Percentiles rank a stretch among this genome's conserved stretches.
These are phyloP conservation scores for Capsaspora owczarzaki DNA, from an alignment of 78 protist species.

Conservation along the genomic window DNA sequence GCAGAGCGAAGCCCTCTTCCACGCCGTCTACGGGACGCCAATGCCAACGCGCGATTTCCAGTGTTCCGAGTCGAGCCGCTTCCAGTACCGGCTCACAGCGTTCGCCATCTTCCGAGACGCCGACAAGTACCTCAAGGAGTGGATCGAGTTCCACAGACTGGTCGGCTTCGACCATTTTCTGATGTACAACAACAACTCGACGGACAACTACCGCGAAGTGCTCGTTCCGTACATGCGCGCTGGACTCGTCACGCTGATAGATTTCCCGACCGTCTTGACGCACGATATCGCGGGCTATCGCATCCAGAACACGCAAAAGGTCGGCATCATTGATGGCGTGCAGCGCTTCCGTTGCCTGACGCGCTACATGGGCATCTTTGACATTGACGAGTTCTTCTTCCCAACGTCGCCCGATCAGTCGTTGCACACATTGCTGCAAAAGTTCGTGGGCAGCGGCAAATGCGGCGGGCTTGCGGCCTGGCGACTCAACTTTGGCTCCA, in stretches of 20 bases:
- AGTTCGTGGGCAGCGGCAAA: background rate
- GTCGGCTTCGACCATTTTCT: background rate
- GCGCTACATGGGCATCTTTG: background rate
- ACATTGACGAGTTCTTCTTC: background rate
- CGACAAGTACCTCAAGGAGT: constrained; percentile 1
- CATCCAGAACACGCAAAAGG: background rate
- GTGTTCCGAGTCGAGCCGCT: too few species aligned
- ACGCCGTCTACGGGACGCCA: too few species aligned
- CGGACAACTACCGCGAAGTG: background rate
- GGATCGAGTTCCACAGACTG: background rate
- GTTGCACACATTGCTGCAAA: background rate
- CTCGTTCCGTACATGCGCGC: background rate
- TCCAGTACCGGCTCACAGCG: background rate
- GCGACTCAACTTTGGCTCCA: background rate
- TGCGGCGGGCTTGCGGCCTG: too few species aligned
- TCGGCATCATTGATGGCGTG: background rate
- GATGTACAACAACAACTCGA: background rate
- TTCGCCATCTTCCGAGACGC: background rate
- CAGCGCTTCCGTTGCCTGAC: background rate
- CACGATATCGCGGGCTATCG: background rate
- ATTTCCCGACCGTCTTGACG: background rate
- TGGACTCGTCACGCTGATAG: background rate
- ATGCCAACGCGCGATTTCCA: too few species aligned
- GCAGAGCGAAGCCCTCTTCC: too few species aligned
- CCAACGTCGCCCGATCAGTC: background rate